Evolutionary conservation across 2,329 filamentous ascomycete species (phyloP), one percentile per base, ranked within the genome.

Genomic region (Fusarium sp.): DNA sequence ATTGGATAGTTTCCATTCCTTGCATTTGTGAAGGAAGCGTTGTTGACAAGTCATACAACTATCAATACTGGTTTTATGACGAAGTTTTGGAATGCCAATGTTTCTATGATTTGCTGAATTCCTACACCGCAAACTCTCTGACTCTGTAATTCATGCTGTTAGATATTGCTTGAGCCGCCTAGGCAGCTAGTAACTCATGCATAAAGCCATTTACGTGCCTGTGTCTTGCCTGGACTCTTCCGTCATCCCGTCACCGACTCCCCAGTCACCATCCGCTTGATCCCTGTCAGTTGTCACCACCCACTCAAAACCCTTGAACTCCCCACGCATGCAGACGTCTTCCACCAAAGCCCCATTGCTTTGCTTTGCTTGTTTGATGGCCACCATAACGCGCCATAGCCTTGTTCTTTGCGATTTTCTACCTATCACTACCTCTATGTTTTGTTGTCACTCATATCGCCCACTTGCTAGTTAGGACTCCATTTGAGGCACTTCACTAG

Each of bases 231-330:
- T 52, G 29, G 39, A 23, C 25, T 51, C 42, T 50, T n/a, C 52
- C 47, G 60, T 68, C 65, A 68, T 69, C 56, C 66, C 66, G 62
- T 69, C 61, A 63, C 61, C 45, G 46, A 59, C 61, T 59, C 66
- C 58, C 58, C 50, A 36, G 58, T 50, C 33, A 43, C 55, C 52
- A 43, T 58, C 52, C 49, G 40, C 41, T 43, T 66, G 33, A 66
- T 54, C 66, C 66, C 56, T 35, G 65, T 56, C 61, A 50, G 13
- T 60, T 35, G 65, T 56, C 61, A 50, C 15, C 33, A 45, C 46
- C 66, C 66, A 67, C 58, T 69, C 49, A 56, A 51, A 56, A 58
- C 57, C 49, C 52, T 56, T 67, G 57, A 43, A 20, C 52, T 61
- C 63, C 51, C 67, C 66, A 70, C 66, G 66, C 58, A 36, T 58